These are phyloP conservation scores for Thymus mandschuricus DNA, from an alignment of 257 asterid genomes.

Conservation along the genomic window DNA sequence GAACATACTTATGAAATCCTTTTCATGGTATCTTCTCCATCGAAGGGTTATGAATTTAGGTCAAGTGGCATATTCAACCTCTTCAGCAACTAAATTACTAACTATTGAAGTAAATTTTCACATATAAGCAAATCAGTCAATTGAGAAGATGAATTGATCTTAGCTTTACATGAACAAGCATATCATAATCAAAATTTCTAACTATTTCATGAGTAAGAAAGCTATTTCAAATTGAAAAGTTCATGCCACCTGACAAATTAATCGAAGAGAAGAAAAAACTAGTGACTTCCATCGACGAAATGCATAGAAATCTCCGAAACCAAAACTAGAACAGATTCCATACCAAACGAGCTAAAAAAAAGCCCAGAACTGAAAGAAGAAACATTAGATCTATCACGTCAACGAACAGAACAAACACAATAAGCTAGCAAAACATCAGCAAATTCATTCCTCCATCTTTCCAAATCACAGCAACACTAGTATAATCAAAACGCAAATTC, in stretches of 20 bases:
- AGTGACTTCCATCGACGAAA: background rate
- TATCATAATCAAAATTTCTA: background rate
- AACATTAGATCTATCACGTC: conserved; percentile 11
- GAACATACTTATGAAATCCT: background rate
- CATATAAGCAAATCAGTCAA: background rate
- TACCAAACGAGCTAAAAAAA: background rate
- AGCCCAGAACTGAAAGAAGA: background rate
- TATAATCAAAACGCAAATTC: background rate
- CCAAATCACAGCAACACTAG: background rate
- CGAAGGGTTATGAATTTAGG: background rate
- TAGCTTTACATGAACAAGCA: background rate
- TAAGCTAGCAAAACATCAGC: background rate
- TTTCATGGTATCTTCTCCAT: background rate
- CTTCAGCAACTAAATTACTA: background rate
- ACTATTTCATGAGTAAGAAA: background rate
- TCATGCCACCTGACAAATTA: background rate
- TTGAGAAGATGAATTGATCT: background rate
- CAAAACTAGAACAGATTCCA: too few species aligned
- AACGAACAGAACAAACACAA: background rate
- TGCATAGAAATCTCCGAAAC: background rate
- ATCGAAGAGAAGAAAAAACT: background rate
- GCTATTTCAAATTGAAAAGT: background rate
- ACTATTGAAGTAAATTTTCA: background rate
- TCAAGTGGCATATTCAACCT: background rate
- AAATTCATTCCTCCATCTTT: background rate